These are phyloP conservation scores for Salicornia ramosissima DNA, from an alignment of 148 eudicot species.

Conservation along the genomic window DNA sequence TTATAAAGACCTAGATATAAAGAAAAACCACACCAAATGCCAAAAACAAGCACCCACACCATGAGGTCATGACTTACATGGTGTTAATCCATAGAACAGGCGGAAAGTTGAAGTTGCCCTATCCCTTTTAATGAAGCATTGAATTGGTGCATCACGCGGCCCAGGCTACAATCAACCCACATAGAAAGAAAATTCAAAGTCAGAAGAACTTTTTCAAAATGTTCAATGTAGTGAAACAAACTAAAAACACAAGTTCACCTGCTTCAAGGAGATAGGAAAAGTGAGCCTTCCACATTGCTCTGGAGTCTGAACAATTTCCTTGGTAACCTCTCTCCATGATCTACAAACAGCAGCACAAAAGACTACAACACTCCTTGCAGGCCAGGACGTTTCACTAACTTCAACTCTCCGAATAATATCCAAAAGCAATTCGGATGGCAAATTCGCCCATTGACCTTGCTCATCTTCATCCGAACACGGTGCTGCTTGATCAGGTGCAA, in stretches of 20 bases:
- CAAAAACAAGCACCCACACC: not conserved
- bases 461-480: slow-evolving; percentile 35
- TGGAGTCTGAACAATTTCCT: slow-evolving; percentile 88
- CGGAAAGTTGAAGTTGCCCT: slow-evolving; percentile 61
- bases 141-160: slow-evolving; percentile 74
- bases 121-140: slow-evolving; percentile 89
- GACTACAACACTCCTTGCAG: slow-evolving; percentile 73
- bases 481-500: slow-evolving; percentile 67
- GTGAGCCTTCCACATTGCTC: slow-evolving; percentile 88
- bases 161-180: slow-evolving; percentile 56
- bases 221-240: not conserved
- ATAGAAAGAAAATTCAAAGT: not conserved
- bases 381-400: slow-evolving; percentile 79
- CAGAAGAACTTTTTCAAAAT: not conserved
- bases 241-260: slow-evolving; percentile 35
- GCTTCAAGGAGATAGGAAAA: slow-evolving; percentile 90
- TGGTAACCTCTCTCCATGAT: slow-evolving; percentile 87
- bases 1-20: too few species aligned
- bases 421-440: slow-evolving; percentile 83
- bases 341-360: slow-evolving; percentile 86
- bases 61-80: slow-evolving; percentile 55
- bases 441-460: slow-evolving; percentile 92
- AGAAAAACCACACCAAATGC: not conserved
- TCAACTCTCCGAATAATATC: slow-evolving; percentile 82
- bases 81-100: slow-evolving; percentile 67